Base-by-base conservation (phyloP, 345 rosid genomes). In the Camelina sativa region DNA sequence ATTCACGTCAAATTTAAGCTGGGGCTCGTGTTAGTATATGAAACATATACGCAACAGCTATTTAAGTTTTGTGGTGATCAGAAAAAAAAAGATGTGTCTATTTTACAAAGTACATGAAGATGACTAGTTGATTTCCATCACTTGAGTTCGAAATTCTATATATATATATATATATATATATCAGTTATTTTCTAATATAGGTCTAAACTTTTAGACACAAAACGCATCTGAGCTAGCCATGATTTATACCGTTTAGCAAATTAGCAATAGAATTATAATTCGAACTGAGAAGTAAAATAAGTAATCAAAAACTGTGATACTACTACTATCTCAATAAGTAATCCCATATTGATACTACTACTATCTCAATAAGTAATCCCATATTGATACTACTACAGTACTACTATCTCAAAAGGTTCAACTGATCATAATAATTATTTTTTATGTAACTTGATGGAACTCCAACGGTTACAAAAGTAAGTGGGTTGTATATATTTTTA, bases 391-490 rank as follows among this genome's bases (percentile, higher is more conserved):
- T 9, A 12, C 43, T 62, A 65, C 41, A 23, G 3, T 9, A 12
- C 43, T 62, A 65, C 41, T 43, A 44, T 25, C 71, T 32, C 12
- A 46, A 20, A 41, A 32, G 44, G 17, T 55, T 20, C 37, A 44
- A n/a, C n/a, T n/a, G n/a, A n/a, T 54, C 41, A 44, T 54, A 41
- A 62, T 65, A 32, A 64, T 41, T 56, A 13, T n/a, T 11, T 8
- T 19, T 74, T 62, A 46, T 44, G 54, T 37, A 48, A 13, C 19
- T 6, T 54, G 44, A 16, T 62, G 75, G 60, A 63, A 37, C 60
- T 76, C 25, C 13, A 76, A 76, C 80, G 75, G 66, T 76, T 69
- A 69, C 51, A 23, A 62, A 76, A 54, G 19, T 54, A 69, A 69
- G 71, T 62, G 65, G 65, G 35, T 55, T 62, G 40, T 53, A 51